Evolutionary conservation across 108 stramenopile genomes (phyloP), one percentile per base, ranked within the genome.

Genomic region (Skeletonema menzelii): DNA sequence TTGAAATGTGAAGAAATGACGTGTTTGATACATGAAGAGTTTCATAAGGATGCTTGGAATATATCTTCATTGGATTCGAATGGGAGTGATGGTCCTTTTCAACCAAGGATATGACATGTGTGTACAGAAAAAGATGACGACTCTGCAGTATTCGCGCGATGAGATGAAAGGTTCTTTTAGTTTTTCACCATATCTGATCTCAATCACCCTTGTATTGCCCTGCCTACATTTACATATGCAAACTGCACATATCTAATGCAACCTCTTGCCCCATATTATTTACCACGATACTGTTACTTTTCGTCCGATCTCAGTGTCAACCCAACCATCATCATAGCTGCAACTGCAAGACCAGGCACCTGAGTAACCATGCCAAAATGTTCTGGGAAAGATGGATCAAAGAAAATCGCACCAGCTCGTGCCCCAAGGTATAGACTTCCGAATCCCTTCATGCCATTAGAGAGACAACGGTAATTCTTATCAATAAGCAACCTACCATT

Each of bases 21-120:
- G 1, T 86, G 85, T 70, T n/a, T 65, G 11, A 86, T 86, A 57
- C 83, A 76, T 28, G 85, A 86, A 72, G 83, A 86, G 46, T 86
- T 86, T 57, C 80, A 49, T n/a, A 17, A 56, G 20, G 37, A 86
- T 73, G 85, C 85, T 22, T 86, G 85, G 85, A 58, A 83, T 27
- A 59, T 84, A 59, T 59, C 31, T 14, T 70, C 76, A 15, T 63
- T 38, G 8, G 42, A 31, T 24, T 53, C 49, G 2, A 53, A 24
- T 53, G 49, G 49, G 1, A 6, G 46, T 47, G 15, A 6, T 15
- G 15, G 46, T 53, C 19, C 49, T 53, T 53, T 53, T 53, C 19
- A 53, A 22, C 49, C 49, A 22, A 22, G 22, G 49, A 53, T 53
- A 53, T 53, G 20, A 53, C 1, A 22, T 7, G 5, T 7, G 35